Base-by-base conservation (phyloP, 495 filamentous ascomycete genomes). In the Neurospora sp. region DNA sequence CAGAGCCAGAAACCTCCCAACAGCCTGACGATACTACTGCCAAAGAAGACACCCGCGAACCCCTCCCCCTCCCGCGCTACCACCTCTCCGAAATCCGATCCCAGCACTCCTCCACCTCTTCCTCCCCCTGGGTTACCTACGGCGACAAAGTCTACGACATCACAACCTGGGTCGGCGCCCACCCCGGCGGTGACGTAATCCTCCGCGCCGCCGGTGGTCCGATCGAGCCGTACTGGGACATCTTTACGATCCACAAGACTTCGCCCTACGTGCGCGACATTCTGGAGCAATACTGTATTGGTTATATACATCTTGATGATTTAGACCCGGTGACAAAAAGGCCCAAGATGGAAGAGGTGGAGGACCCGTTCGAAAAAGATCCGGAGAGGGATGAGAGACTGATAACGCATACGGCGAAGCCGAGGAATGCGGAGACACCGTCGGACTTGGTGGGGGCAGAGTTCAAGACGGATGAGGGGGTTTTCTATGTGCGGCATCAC, bases 401-500 rank as follows among this genome's bases (percentile, higher is more conserved):
- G 39, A 78, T 82, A 22, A 78, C 80, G 16, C 84, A 84, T 39
- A 88, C 81, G 35, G 69, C 74, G n/a, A 84, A 85, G 72, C 88
- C 88, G 8, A 83, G 86, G 70, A 90, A 89, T 74, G 87, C 87
- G 0, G 88, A 90, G 73, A 87, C 86, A 0, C 87, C 87, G 3
- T 82, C 71, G 12, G 76, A 81, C 2, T 82, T 82, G 74, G 79
- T 88, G 68, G 78, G 80, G 42, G 75, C 75, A 18, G 71, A 77
- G 22, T 88, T 89, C 78, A 77, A 85, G 59, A 91, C 89, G 6
- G 86, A 85, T 0, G 86, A 83, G 20, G 77, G 81, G 9, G 73
- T 87, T 6, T 89, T 89, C 76, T 91, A 90, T 74, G 85, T 91
- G 3, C 83, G 89, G 4, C 88, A 89, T 74, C 89, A 91, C 79